Conservation (phyloP, 352 stramenopile genomes). For the Globisporangium cystogenes region DNA sequence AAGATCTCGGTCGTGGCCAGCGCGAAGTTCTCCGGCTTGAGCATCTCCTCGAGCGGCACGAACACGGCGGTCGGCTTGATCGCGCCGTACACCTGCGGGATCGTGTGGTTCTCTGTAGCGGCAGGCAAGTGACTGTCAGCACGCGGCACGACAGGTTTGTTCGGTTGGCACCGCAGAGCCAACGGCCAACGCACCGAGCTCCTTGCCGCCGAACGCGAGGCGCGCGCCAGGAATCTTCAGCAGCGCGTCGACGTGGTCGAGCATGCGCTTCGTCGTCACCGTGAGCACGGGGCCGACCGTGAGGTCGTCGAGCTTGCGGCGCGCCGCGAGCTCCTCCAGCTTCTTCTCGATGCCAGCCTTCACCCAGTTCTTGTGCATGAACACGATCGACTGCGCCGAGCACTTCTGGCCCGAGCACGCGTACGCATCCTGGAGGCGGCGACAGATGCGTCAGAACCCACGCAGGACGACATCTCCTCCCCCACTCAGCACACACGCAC, state of each 20-base stretch:
- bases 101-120: constrained; percentile 86
- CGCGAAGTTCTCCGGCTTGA: constrained; percentile 94
- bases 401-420: constrained; percentile 98
- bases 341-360: constrained; percentile 91
- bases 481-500: constrained; percentile 15
- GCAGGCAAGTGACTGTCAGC: background rate
- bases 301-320: constrained; percentile 91
- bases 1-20: constrained; percentile 97
- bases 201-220: constrained; percentile 94
- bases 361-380: constrained; percentile 97
- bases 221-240: constrained; percentile 92
- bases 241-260: constrained; percentile 90
- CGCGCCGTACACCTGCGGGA: constrained; percentile 94
- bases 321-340: constrained; percentile 85
- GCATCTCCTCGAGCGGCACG: constrained; percentile 94
- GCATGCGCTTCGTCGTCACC: constrained; percentile 94
- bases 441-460: background rate
- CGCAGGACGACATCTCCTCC: background rate
- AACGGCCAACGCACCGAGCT: constrained; percentile 40
- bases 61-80: constrained; percentile 97
- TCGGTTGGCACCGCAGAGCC: no score
- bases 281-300: constrained; percentile 97
- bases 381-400: constrained; percentile 97
- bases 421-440: constrained; percentile 90
- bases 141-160: no score